Percentiles rank a stretch among this genome's conserved stretches.
Conservation (phyloP, 495 filamentous ascomycete species). For the Penicillium paxilli region DNA sequence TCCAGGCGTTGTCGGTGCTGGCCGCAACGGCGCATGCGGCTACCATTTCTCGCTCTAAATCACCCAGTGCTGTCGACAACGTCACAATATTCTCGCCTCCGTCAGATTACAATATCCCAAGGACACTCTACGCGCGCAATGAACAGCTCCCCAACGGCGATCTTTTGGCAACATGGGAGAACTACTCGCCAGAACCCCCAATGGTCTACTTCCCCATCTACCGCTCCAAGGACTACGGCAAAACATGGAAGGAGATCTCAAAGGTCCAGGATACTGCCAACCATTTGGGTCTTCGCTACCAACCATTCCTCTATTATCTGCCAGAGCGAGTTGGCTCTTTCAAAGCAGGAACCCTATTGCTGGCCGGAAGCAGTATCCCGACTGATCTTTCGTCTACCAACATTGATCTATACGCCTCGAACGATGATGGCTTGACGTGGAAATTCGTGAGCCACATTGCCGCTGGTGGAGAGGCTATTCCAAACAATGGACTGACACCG, state of each 20-base stretch:
- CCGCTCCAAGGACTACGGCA: conserved; percentile 58
- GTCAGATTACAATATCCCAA: conserved; percentile 34
- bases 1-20: conserved; percentile 19
- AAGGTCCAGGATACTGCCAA: conserved; percentile 63
- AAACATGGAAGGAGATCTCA: conserved; percentile 62
- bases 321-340: conserved; percentile 55
- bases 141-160: conserved; percentile 23
- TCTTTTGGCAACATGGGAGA: conserved; percentile 58
- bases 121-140: conserved; percentile 26
- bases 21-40: conserved; percentile 16
- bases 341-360: conserved; percentile 58
- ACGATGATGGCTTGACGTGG: conserved; percentile 61
- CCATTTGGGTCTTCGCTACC: conserved; percentile 63
- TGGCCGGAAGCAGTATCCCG: conserved; percentile 64
- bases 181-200: conserved; percentile 59
- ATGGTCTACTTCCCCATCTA: conserved; percentile 65
- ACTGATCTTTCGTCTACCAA: conserved; percentile 61
- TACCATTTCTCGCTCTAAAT: conserved; percentile 1
- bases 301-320: conserved; percentile 66
- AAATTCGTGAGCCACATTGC: conserved; percentile 66
- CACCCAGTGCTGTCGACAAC: conserved; percentile 13
- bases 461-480: conserved; percentile 58
- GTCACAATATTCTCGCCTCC: conserved; percentile 35
- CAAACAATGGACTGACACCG: conserved; percentile 63
- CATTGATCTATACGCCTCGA: conserved; percentile 66